Evolutionary conservation across 73 alveolate species (phyloP).

Genomic region (Paramecium primaurelia): DNA sequence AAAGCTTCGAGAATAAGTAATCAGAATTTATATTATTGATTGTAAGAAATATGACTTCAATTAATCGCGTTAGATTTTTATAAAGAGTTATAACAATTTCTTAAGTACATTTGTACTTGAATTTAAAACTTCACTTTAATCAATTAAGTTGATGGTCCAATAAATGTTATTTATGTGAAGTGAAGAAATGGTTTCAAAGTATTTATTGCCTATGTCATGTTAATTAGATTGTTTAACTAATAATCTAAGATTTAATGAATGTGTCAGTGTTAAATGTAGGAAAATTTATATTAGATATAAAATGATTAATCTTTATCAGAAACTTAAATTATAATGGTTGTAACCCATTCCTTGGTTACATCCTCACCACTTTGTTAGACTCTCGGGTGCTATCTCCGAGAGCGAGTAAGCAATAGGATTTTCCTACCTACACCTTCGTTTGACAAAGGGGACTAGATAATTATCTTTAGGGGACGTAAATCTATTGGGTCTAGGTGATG

Average conservation of each 20-base stretch:
- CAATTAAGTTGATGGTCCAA: conserved; percentile 19
- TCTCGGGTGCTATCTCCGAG: too few relatives aligned
- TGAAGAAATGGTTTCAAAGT: conserved; percentile 13
- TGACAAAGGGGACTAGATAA: too few relatives aligned
- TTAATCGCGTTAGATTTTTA: not conserved
- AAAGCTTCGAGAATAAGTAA: not conserved
- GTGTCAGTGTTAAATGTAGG: not conserved
- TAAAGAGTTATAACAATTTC: not conserved
- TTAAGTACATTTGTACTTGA: conserved; percentile 22
- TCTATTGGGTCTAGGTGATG: too few relatives aligned
- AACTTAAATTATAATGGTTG: conserved; percentile 13
- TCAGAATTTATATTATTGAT: not conserved
- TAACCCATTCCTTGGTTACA: too few relatives aligned
- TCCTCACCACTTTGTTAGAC: too few relatives aligned
- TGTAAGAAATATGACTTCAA: conserved; percentile 27
- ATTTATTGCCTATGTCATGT: not conserved
- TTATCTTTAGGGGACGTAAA: too few relatives aligned
- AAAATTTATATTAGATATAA: not conserved
- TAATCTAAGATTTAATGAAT: conserved; percentile 15
- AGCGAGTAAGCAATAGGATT: too few relatives aligned
- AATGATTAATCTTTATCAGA: not conserved
- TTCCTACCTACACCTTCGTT: too few relatives aligned
- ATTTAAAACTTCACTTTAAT: not conserved
- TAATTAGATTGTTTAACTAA: conserved; percentile 22
- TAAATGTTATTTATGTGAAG: not conserved